Conservation (phyloP, 176 grass and related monocot genomes). For the Musa beccarii region DNA sequence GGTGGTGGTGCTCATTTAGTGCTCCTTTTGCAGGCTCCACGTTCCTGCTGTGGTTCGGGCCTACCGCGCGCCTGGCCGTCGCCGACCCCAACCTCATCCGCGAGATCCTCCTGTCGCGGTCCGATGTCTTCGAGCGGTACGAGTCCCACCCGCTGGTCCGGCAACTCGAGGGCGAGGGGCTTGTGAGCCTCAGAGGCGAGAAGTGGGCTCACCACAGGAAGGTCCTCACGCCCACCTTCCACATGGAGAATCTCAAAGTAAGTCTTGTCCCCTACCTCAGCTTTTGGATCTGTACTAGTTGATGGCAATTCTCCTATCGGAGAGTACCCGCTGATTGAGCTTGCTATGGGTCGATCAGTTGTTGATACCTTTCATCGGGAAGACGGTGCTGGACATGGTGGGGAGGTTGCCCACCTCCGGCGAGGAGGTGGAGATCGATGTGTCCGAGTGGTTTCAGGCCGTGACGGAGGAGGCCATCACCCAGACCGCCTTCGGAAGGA, state of each 20-base stretch:
- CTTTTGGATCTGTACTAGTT: not conserved
- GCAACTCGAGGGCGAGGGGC: slow-evolving; percentile 90
- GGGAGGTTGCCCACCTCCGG: slow-evolving; percentile 41
- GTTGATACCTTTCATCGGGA: slow-evolving; percentile 74
- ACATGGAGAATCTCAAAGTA: slow-evolving; percentile 97
- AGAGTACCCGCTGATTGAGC: not conserved
- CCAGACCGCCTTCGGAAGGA: slow-evolving; percentile 71
- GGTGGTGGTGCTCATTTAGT: not conserved
- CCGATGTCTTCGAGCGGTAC: slow-evolving; percentile 93
- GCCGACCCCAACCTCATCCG: slow-evolving; percentile 86
- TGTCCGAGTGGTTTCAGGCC: slow-evolving; percentile 90
- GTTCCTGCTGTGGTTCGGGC: slow-evolving; percentile 94
- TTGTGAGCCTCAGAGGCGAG: slow-evolving; percentile 88
- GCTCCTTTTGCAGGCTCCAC: slow-evolving; percentile 55
- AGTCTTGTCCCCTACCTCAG: not conserved
- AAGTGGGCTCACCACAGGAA: slow-evolving; percentile 89
- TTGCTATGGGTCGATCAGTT: slow-evolving; percentile 21
- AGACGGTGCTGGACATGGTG: slow-evolving; percentile 70
- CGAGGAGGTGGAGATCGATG: slow-evolving; percentile 95
- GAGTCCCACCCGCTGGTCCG: slow-evolving; percentile 90
- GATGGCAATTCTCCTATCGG: not conserved
- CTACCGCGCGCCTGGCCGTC: slow-evolving; percentile 71
- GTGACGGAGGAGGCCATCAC: slow-evolving; percentile 98
- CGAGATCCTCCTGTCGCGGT: slow-evolving; percentile 71
- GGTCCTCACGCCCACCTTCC: slow-evolving; percentile 89